Percentiles rank a stretch among this genome's conserved stretches.
phyloP scores from a whole-genome alignment of 2,329 filamentous ascomycete species.

The Fusarium buharicum region DNA sequence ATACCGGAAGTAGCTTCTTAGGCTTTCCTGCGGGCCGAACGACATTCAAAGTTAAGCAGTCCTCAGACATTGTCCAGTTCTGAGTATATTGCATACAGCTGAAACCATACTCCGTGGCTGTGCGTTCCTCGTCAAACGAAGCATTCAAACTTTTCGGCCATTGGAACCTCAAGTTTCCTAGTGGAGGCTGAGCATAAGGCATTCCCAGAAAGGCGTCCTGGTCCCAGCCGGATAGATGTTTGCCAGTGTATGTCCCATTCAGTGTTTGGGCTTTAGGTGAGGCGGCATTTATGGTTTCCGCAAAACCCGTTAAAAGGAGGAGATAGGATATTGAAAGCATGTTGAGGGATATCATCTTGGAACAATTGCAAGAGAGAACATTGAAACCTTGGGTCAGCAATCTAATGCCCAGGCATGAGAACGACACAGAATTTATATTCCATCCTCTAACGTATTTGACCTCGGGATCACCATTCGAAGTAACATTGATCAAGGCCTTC shows the following conservation, averaged over 20 bases:
- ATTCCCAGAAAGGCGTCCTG: conserved; percentile 56
- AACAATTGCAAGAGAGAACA: neutral
- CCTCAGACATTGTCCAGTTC: conserved; percentile 58
- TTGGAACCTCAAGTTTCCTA: conserved; percentile 51
- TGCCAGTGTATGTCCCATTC: conserved; percentile 46
- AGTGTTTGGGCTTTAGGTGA: conserved; percentile 35
- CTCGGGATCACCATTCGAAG: neutral
- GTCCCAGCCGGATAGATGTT: conserved; percentile 47
- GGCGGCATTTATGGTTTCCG: neutral
- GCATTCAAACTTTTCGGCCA: conserved; percentile 47
- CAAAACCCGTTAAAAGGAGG: neutral
- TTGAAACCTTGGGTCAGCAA: too few relatives aligned
- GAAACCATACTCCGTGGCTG: conserved; percentile 56
- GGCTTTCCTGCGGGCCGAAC: conserved; percentile 52
- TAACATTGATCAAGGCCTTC: neutral
- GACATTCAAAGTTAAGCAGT: conserved; percentile 59
- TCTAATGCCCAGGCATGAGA: neutral
- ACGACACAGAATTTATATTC: conserved; percentile 6
- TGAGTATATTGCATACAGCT: conserved; percentile 60
- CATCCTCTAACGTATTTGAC: neutral
- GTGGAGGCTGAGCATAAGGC: conserved; percentile 53
- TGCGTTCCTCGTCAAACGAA: conserved; percentile 52
- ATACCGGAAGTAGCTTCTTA: conserved; percentile 52
- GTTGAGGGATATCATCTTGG: neutral
- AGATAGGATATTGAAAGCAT: neutral